Percentiles rank a stretch among this genome's conserved stretches.
Conservation (phyloP, 306 rosid genomes). For the Gleditsia sinensis region DNA sequence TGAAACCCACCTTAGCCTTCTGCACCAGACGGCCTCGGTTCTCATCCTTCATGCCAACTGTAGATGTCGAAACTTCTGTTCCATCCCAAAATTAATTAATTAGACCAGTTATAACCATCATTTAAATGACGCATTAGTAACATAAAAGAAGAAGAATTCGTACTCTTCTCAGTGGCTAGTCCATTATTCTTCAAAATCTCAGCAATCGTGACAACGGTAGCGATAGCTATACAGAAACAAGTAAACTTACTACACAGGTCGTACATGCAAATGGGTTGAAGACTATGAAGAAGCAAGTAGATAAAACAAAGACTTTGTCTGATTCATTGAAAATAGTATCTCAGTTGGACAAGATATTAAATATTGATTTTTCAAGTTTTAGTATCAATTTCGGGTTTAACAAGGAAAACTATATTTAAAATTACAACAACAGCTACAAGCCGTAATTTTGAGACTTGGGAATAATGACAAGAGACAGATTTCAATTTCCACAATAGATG, state of each 20-base stretch:
- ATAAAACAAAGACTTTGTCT: conserved; percentile 10
- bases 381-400: too few species aligned
- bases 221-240: conserved; percentile 61
- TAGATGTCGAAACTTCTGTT: conserved; percentile 86
- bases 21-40: conserved; percentile 80
- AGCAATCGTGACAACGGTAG: conserved; percentile 88
- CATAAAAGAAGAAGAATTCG: conserved; percentile 16
- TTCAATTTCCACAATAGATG: not conserved
- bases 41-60: conserved; percentile 90
- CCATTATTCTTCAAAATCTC: conserved; percentile 96
- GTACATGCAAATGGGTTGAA: not conserved
- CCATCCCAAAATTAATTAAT: conserved; percentile 26
- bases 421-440: not conserved
- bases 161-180: conserved; percentile 89
- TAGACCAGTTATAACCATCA: conserved; percentile 20
- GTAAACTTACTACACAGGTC: not conserved
- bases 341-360: not conserved
- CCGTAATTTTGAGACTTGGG: conserved; percentile 5
- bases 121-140: not conserved
- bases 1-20: conserved; percentile 76
- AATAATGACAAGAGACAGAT: not conserved
- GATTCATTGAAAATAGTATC: not conserved
- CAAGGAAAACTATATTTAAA: not conserved
- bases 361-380: conserved; percentile 9
- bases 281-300: not conserved